Evolutionary conservation across 2,329 filamentous ascomycete genomes (phyloP), one percentile per base, ranked within the genome.

Genomic region (Paradendryphiella salina): DNA sequence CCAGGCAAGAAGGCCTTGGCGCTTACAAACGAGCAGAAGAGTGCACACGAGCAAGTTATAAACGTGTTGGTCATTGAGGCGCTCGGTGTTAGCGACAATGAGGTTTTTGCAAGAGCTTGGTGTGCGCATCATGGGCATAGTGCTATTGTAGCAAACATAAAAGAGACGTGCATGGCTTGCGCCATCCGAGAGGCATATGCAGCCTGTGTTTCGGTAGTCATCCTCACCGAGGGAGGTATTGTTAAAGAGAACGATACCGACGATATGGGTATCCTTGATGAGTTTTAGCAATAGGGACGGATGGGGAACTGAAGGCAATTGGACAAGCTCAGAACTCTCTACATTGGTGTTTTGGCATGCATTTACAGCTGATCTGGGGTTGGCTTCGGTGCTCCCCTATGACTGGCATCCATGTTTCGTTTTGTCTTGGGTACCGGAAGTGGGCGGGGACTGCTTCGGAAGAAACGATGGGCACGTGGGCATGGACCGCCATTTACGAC

Each of bases 111-210:
- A 1, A 77, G 88, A 55, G 87, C 88, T 5, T 91, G 88, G 88
- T 90, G 87, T 68, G 82, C 86, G 47, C 85, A 89, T 63, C 89
- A 86, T 82, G 88, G 88, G 2, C 73, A 89, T 61, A 85, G 81
- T 64, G 87, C 88, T 1, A 75, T 91, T 14, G 81, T 90, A 50
- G 86, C 86, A 7, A 85, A 90, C 69, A 70, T 89, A 44, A 76
- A 80, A 51, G 83, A 80, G 74, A 90, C 87, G 13, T 90, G 85
- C 72, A 83, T 89, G 79, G 82, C 86, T 13, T 91, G 88, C 69
- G 85, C 86, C 8, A 85, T 90, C 51, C 79, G 88, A 53, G 87
- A 90, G 71, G 87, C 88, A 23, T 90, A 88, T 71, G 88, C 88
- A 2, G 86, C 85, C 13, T 85, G 85, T 29, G 70, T 90, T 45